Evolutionary conservation across 140 eudicot genomes (phyloP).

Genomic region (Senecio squalidus): DNA sequence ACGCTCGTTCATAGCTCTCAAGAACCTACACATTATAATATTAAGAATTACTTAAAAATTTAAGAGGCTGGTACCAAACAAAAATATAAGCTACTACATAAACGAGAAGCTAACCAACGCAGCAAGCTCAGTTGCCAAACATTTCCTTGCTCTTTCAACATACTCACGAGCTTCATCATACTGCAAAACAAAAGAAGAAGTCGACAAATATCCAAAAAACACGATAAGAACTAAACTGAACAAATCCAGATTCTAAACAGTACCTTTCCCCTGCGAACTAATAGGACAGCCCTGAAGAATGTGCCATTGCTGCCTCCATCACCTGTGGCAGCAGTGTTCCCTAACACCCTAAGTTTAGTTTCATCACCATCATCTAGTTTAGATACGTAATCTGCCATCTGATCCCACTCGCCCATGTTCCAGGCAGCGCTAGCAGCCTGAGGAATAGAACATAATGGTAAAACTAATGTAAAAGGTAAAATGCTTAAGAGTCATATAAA

Average conservation of each 20-base stretch:
- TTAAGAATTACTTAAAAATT: constrained; percentile 7
- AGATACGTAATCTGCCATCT: constrained; percentile 93
- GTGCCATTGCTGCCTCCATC: constrained; percentile 97
- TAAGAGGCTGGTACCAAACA: too few relatives aligned
- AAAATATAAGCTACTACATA: background rate
- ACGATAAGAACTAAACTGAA: background rate
- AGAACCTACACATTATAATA: constrained; percentile 63
- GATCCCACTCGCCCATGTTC: constrained; percentile 99
- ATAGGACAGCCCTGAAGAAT: constrained; percentile 80
- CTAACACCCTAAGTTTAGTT: constrained; percentile 69
- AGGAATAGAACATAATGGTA: background rate
- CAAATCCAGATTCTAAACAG: constrained; percentile 1
- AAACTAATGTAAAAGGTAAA: constrained; percentile 1
- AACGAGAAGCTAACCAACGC: constrained; percentile 65
- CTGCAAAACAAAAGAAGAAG: constrained; percentile 26
- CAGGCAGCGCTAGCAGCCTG: constrained; percentile 98
- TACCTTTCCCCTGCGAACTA: constrained; percentile 91
- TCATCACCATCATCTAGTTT: constrained; percentile 97
- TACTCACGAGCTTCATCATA: constrained; percentile 95
- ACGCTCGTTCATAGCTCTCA: constrained; percentile 98
- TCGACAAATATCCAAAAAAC: background rate
- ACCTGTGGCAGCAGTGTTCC: constrained; percentile 85
- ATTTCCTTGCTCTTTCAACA: constrained; percentile 95
- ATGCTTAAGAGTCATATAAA: constrained; percentile 5
- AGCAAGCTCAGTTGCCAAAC: constrained; percentile 95